Conservation (phyloP, 352 stramenopile genomes). For the Blastocystis sp. region DNA sequence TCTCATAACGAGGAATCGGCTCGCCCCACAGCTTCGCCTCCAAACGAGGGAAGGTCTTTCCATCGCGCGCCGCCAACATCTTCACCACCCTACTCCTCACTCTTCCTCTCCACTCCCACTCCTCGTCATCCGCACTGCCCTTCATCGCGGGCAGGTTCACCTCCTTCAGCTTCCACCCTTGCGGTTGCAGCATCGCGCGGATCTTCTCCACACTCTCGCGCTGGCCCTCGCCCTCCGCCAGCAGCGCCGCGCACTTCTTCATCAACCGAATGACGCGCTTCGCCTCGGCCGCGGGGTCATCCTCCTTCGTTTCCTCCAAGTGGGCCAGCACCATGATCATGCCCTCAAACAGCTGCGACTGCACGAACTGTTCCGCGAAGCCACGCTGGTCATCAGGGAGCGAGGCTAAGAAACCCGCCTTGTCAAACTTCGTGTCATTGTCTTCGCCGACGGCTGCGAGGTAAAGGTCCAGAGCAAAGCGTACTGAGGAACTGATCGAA, state of each 20-base stretch:
- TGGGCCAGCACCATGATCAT: neutral
- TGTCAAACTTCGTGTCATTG: neutral
- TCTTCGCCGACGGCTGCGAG: neutral
- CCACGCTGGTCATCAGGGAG: neutral
- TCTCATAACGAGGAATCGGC: slow-evolving; percentile 20
- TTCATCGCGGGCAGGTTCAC: slow-evolving; percentile 1
- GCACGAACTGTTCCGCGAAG: slow-evolving; percentile 30
- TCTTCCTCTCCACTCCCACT: neutral
- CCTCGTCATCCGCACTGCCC: neutral
- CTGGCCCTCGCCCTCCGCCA: neutral
- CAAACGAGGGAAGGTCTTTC: slow-evolving; percentile 33
- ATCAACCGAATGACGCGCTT: neutral
- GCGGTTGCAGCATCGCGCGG: neutral
- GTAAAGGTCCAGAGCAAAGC: neutral
- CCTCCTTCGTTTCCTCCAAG: neutral
- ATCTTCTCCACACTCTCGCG: neutral
- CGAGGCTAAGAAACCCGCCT: neutral
- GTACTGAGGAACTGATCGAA: neutral
- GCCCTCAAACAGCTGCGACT: slow-evolving; percentile 52
- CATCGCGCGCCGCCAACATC: neutral
- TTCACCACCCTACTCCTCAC: neutral
- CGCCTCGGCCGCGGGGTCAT: neutral
- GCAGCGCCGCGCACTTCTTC: slow-evolving; percentile 11
- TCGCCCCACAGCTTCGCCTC: slow-evolving; percentile 5
- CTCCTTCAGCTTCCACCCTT: slow-evolving; percentile 26